Evolutionary conservation across 345 rosid species (phyloP), one percentile per base, ranked within the genome.

Genomic region (Atalantia buxifolia): DNA sequence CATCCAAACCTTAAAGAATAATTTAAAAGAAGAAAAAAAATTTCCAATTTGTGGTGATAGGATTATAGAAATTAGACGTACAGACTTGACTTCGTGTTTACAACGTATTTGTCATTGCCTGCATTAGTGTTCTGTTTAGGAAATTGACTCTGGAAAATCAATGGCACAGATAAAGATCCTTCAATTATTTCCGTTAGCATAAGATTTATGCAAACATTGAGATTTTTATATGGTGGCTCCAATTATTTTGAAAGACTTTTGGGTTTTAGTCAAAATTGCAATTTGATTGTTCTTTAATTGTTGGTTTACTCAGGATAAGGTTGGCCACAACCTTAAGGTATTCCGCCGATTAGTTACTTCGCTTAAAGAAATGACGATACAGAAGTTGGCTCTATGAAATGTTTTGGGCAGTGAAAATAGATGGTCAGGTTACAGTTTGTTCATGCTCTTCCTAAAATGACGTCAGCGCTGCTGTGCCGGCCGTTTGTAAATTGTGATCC

Each of bases 281-380:
- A 36, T 21, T 74, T 76, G 75, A 50, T 74, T 22, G 18, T 28
- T 6, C 6, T 24, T 75, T 60, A 57, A 30, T 60, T 16, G 24
- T 76, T 78, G 64, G 61, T 66, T 50, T 40, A 77, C 55, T n/a
- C 91, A 93, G 99, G 95, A 91, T 55, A 94, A 94, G 83, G 82
- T 88, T 2, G 97, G 97, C 61, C 93, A 83, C 84, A 83, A 86
- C 83, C 90, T 93, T 25, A 96, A 90, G 87, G 86, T 96, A 71
- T 96, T 96, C 84, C 84, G 86, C 24, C 87, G 99, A 81, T 83
- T 92, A 69, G 97, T 91, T 56, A 72, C 89, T 19, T 87, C 94
- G 6, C 91, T 96, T 16, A 89, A 96, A 84, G 99, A 94, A 87
- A 80, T 87, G 82, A 81, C 91, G 22, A 84, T 93, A 78, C 93